Evolutionary conservation across 371 early-diverging fungal species (phyloP), one percentile per base, ranked within the genome.

Genomic region (Mucor indicus): DNA sequence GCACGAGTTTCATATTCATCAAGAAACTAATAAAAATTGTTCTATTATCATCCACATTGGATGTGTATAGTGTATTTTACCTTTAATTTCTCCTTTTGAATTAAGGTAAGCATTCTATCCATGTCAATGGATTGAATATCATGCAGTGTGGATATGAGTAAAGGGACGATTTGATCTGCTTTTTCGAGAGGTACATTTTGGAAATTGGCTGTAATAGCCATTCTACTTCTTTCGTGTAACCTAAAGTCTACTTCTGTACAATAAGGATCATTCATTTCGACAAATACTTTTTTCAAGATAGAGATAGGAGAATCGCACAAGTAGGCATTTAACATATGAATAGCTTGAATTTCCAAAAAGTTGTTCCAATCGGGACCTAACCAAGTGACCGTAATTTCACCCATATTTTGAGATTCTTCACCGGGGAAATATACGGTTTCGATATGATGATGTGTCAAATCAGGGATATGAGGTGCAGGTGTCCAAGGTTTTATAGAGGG

Each of bases 251-350:
- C 4, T 36, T 56, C 57, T 29, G 50, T 77, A 45, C 77, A 76
- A 25, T 69, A 60, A 12, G 80, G 79, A 21, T 72, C 67, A 23
- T 70, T 69, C 21, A 63, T 64, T 49, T 80, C 80, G 13, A 79
- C 77, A 68, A 80, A 75, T 44, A 70, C 60, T 35, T 62, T 71
- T 40, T 64, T 66, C 32, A 80, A 42, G n/a, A 73, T 50, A 1
- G 81, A 55, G n/a, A 77, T 64, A 32, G 81, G 69, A 12, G 79
- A 77, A 54, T 80, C 79, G 5, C 75, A 64, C 12, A 80, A 50
- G 48, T 80, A 80, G 1, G 55, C 57, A 39, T 68, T 61, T 12
- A 71, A 25, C 21, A 69, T 58, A n/a, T 61, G 62, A 39, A 72
- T 49, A 21, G 65, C 63, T 52, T 67, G 64, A 43, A 57, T 57